Evolutionary conservation across 805 yeast species (phyloP).

Genomic region (Ogataea degrootiae): DNA sequence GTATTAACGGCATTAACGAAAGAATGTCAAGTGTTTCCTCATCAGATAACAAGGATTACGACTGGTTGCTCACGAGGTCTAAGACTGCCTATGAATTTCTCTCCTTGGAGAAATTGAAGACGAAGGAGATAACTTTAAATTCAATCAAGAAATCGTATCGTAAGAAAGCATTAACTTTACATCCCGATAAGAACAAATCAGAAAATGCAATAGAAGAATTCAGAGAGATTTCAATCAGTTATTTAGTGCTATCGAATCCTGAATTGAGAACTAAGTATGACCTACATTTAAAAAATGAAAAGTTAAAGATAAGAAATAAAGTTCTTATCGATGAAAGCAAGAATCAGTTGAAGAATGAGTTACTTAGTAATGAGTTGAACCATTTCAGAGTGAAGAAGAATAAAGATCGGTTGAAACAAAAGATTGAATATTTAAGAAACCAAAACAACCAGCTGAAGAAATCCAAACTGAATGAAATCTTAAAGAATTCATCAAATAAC

Average conservation of each 20-base stretch:
- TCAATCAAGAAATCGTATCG: slow-evolving; percentile 28
- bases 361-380: slow-evolving; percentile 28
- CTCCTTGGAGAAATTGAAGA: not conserved
- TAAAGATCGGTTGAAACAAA: slow-evolving; percentile 5
- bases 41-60: slow-evolving; percentile 11
- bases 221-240: slow-evolving; percentile 26
- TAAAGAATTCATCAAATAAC: not conserved
- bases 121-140: not conserved
- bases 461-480: slow-evolving; percentile 9
- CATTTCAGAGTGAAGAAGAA: slow-evolving; percentile 13
- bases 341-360: slow-evolving; percentile 22
- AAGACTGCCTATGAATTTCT: slow-evolving; percentile 15
- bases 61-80: slow-evolving; percentile 15
- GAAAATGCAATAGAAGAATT: slow-evolving; percentile 25
- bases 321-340: slow-evolving; percentile 5
- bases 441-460: slow-evolving; percentile 15
- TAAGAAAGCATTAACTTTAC: slow-evolving; percentile 26
- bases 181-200: slow-evolving; percentile 33
- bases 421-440: slow-evolving; percentile 14
- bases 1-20: too few relatives aligned
- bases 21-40: slow-evolving; percentile 3
- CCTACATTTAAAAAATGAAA: slow-evolving; percentile 4
- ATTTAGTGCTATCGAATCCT: slow-evolving; percentile 17
- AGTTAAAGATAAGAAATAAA: not conserved
- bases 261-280: slow-evolving; percentile 21